phyloP scores from a whole-genome alignment of 148 eudicot genomes.

The Amaranthus cruentus region DNA sequence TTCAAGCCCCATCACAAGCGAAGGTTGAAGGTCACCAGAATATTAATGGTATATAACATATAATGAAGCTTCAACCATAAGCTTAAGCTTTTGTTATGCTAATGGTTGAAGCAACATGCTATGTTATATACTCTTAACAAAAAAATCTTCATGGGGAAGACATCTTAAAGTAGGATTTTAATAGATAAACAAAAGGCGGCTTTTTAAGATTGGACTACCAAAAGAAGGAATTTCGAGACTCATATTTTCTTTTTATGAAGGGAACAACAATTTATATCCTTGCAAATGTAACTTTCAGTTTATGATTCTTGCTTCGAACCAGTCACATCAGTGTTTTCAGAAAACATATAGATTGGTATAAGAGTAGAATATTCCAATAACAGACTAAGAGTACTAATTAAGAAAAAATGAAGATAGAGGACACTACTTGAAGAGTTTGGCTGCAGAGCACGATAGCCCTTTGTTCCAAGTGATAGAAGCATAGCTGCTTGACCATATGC shows the following conservation, averaged over 20 bases:
- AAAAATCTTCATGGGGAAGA: too few species aligned
- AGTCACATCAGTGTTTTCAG: neutral
- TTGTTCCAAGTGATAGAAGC: slow-evolving; percentile 81
- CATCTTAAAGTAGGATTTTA: too few species aligned
- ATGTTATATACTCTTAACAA: too few species aligned
- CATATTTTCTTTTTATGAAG: neutral
- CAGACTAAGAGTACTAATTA: neutral
- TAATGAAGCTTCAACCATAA: too few species aligned
- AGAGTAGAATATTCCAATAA: neutral
- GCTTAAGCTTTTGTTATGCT: too few species aligned
- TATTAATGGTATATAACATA: too few species aligned
- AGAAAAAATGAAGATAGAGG: neutral
- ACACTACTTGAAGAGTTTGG: slow-evolving; percentile 70
- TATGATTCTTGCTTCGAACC: neutral
- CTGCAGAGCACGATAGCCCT: slow-evolving; percentile 74
- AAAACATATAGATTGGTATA: neutral
- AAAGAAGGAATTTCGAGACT: too few species aligned
- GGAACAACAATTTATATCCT: neutral
- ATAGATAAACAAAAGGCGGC: too few species aligned
- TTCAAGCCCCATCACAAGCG: too few species aligned
- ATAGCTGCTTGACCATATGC: slow-evolving; percentile 96
- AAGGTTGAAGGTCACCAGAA: too few species aligned
- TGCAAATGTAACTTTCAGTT: neutral
- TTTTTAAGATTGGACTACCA: too few species aligned
- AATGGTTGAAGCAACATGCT: too few species aligned